phyloP scores from a whole-genome alignment of 2,329 filamentous ascomycete species.

The Exophiala dermatitidis region DNA sequence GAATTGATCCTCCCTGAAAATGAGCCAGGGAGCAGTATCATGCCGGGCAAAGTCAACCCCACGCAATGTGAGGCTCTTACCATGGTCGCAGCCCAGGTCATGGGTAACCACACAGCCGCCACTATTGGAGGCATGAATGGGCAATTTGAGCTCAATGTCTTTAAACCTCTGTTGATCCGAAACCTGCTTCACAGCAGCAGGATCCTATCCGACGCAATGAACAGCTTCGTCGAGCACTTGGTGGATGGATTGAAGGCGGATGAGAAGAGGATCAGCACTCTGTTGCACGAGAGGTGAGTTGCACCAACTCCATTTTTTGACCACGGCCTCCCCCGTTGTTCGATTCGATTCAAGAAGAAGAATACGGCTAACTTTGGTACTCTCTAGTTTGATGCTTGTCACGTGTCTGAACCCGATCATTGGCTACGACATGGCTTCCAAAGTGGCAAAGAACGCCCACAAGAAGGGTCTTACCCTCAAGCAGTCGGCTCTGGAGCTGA shows the following conservation, averaged over 20 bases:
- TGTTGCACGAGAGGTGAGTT: conserved; percentile 80
- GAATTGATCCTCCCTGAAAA: conserved; percentile 94
- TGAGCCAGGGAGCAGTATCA: conserved; percentile 95
- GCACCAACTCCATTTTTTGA: conserved; percentile 33
- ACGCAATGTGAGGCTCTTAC: conserved; percentile 97
- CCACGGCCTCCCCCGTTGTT: neutral
- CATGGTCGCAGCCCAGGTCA: conserved; percentile 96
- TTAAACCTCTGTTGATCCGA: conserved; percentile 93
- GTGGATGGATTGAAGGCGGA: conserved; percentile 84
- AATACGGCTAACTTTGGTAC: neutral
- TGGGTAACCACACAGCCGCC: conserved; percentile 90
- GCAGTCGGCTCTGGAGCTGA: conserved; percentile 85
- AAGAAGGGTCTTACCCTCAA: conserved; percentile 96
- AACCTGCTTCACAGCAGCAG: conserved; percentile 90
- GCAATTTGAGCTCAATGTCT: conserved; percentile 98
- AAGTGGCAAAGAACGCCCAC: conserved; percentile 97
- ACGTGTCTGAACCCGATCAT: conserved; percentile 97
- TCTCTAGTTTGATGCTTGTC: conserved; percentile 80
- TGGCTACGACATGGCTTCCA: conserved; percentile 93
- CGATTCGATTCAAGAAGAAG: neutral
- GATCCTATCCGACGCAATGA: conserved; percentile 85
- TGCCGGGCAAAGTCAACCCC: conserved; percentile 99
- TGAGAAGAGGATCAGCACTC: conserved; percentile 79
- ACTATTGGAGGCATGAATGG: conserved; percentile 95
- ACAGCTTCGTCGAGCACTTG: conserved; percentile 89